phyloP scores from a whole-genome alignment of 768 basidiomycete genomes.

The Austroboletus eburneus region DNA sequence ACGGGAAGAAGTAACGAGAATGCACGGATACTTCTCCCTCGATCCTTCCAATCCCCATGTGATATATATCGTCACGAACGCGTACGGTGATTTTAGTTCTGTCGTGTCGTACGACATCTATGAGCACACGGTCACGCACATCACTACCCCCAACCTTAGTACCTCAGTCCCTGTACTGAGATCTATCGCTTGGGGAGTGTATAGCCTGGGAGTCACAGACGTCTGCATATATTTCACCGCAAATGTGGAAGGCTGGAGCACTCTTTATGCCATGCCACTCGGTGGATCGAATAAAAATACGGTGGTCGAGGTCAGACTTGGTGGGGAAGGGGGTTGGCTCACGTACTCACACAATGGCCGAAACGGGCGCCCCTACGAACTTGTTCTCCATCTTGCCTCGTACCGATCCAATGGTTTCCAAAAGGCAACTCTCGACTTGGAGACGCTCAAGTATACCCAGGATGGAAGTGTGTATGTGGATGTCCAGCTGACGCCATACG shows the following conservation, averaged over 20 bases:
- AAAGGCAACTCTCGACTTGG: slow-evolving; percentile 29
- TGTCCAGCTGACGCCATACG: slow-evolving; percentile 27
- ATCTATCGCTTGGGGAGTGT: slow-evolving; percentile 35
- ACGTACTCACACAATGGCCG: slow-evolving; percentile 27
- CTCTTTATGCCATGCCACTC: slow-evolving; percentile 29
- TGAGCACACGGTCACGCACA: slow-evolving; percentile 29
- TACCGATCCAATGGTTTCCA: slow-evolving; percentile 29
- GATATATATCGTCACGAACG: slow-evolving; percentile 33
- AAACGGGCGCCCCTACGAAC: slow-evolving; percentile 33
- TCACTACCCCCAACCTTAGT: slow-evolving; percentile 34
- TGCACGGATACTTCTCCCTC: slow-evolving; percentile 28
- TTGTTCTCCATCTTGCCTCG: slow-evolving; percentile 31
- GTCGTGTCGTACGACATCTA: slow-evolving; percentile 34
- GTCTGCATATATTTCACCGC: slow-evolving; percentile 32
- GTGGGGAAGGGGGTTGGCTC: slow-evolving; percentile 31
- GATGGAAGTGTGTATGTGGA: slow-evolving; percentile 26
- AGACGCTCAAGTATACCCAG: slow-evolving; percentile 14
- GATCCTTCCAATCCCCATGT: slow-evolving; percentile 28
- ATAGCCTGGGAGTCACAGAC: slow-evolving; percentile 22
- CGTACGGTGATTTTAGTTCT: slow-evolving; percentile 37
- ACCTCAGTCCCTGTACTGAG: slow-evolving; percentile 28
- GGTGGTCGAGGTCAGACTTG: slow-evolving; percentile 31
- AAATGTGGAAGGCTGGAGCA: slow-evolving; percentile 38
- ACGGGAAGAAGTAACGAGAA: slow-evolving; percentile 24
- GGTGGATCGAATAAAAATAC: slow-evolving; percentile 24